Evolutionary conservation across 371 early-diverging fungal species (phyloP).

Genomic region (Mortierella sp.): DNA sequence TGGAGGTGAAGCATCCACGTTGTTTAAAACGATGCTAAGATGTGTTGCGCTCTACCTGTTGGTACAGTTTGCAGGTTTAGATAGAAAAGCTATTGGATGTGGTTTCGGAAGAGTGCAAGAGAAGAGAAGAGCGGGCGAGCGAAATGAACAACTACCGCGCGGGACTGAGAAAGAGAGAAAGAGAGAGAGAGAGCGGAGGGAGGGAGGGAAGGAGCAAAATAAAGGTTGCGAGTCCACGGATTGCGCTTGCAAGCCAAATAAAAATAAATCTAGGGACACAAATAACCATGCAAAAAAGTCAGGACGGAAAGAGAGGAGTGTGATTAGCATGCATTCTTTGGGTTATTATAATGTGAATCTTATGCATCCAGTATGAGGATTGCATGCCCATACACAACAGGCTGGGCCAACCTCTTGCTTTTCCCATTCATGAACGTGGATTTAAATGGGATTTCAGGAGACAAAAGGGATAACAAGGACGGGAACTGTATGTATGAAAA

Average conservation of each 20-base stretch:
- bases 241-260: neutral
- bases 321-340: neutral
- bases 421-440: constrained; percentile 14
- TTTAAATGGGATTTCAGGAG: constrained; percentile 46
- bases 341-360: constrained; percentile 2
- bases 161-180: constrained; percentile 2
- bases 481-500: constrained; percentile 22
- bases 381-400: neutral
- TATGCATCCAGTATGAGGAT: neutral
- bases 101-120: no score
- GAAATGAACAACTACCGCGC: no score
- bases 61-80: no score
- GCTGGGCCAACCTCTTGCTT: no score
- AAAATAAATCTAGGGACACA: constrained; percentile 14
- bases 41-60: no score
- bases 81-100: no score
- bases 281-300: constrained; percentile 2
- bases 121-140: no score
- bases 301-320: constrained; percentile 6
- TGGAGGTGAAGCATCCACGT: no score
- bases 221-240: neutral
- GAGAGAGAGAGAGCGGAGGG: neutral
- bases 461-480: constrained; percentile 4
- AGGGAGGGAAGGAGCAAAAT: constrained; percentile 1
- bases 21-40: no score